phyloP scores from a whole-genome alignment of 768 basidiomycete genomes.

The Phlebiopsis flavidoalba region DNA sequence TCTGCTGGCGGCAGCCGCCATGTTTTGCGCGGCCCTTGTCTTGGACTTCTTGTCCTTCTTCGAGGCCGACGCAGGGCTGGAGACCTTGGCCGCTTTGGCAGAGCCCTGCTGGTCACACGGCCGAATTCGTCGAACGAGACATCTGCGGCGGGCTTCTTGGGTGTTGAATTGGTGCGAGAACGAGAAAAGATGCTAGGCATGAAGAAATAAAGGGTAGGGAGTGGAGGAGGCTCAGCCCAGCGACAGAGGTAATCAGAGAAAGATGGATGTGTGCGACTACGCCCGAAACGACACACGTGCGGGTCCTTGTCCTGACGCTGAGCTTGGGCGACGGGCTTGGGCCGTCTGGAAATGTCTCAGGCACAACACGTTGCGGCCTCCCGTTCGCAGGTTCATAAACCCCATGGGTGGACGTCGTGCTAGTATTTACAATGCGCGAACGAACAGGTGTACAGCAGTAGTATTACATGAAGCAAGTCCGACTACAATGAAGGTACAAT shows the following conservation, averaged over 20 bases:
- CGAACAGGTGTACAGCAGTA: neutral
- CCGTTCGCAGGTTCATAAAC: neutral
- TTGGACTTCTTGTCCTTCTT: conserved; percentile 51
- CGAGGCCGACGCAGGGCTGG: conserved; percentile 20
- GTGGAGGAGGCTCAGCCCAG: conserved; percentile 13
- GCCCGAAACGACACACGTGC: conserved; percentile 5
- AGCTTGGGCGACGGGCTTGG: neutral
- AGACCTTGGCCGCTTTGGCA: conserved; percentile 24
- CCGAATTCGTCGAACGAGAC: conserved; percentile 60
- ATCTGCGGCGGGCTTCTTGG: conserved; percentile 25
- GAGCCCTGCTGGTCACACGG: conserved; percentile 45
- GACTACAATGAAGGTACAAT: neutral
- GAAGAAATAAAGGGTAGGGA: conserved; percentile 22
- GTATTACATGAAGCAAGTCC: conserved; percentile 1
- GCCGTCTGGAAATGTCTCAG: neutral
- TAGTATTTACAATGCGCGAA: neutral
- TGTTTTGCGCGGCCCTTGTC: conserved; percentile 38
- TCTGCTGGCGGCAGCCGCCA: conserved; percentile 31
- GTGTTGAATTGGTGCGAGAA: conserved; percentile 55
- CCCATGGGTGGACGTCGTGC: neutral
- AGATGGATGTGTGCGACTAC: neutral
- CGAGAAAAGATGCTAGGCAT: conserved; percentile 79
- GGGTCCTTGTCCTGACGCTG: neutral
- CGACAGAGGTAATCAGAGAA: conserved; percentile 11
- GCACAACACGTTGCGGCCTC: neutral